Base-by-base conservation (phyloP, 2,329 filamentous ascomycete species). In the Lachnellula arida region DNA sequence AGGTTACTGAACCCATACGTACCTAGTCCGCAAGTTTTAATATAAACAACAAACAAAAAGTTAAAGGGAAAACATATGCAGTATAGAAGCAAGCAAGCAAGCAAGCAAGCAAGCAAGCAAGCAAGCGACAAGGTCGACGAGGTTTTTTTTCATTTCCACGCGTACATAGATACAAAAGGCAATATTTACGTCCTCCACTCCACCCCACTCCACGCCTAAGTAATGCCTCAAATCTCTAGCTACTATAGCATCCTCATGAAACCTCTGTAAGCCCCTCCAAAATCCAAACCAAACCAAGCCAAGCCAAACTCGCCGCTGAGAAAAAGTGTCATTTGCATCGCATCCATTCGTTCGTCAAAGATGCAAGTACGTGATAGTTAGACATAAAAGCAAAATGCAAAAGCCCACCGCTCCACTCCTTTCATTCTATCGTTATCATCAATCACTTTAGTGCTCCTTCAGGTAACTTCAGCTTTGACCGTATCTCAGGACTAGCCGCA, bases 391-490 rank as follows among this genome's bases (percentile, higher is more conserved):
- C 11, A 11, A 44, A 23, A 46, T 25, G 44, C 44, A 17, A 46
- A 14, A 22, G 12, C 37, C 37, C 44, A 5, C 17, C 40, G 17
- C 19, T 17, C 40, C n/a, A 11, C n/a, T 7, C 17, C n/a, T 17
- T 23, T 54, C 35, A 43, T 8, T 50, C 15, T 28, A 28, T 28
- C 25, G 25, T 28, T 28, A 28, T 28, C 25, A 28, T 28, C 25
- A 28, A 28, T 57, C 47, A 62, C 48, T 60, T 63, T 4, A 19
- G 42, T 14, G 54, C 54, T 15, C 53, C 57, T 46, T 64, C 54
- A 25, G 61, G 62, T 42, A 65, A 56, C 43, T 62, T 54, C 50
- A 62, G 51, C 35, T 57, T 63, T 35, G 56, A 56, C 49, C 53
- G 57, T 17, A 56, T 60, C 15, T 62, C 59, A 6, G 63, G 59